A percentile compares a stretch with the other conserved stretches of the same genome.
phyloP scores from a whole-genome alignment of 441 rosid species.

The Jatropha multifida region DNA sequence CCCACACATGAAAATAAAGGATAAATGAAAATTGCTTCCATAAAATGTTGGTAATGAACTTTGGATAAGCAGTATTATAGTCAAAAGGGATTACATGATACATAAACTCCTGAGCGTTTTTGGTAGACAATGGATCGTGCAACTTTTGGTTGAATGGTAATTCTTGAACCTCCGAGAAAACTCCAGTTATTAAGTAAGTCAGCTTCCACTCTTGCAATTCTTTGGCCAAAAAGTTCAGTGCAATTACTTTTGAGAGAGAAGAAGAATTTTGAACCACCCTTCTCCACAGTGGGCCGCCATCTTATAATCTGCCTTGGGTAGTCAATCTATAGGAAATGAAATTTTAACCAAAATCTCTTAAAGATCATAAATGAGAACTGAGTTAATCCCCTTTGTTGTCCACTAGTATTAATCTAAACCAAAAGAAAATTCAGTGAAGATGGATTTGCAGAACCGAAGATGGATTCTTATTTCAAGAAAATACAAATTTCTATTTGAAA shows the following conservation, averaged over 20 bases:
- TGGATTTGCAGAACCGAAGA: slow-evolving; percentile 16
- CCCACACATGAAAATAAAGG: neutral
- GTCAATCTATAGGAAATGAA: slow-evolving; percentile 40
- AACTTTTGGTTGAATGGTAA: slow-evolving; percentile 31
- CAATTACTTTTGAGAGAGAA: slow-evolving; percentile 29
- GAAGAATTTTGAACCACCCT: slow-evolving; percentile 26
- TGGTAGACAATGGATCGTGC: slow-evolving; percentile 24
- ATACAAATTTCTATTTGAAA: slow-evolving; percentile 5
- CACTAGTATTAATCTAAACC: neutral
- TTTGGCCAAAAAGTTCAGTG: slow-evolving; percentile 31
- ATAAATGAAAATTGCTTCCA: neutral
- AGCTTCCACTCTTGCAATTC: slow-evolving; percentile 32
- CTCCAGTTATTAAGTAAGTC: slow-evolving; percentile 43
- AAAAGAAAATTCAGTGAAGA: neutral
- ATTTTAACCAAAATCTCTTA: slow-evolving; percentile 21
- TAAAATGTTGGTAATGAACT: neutral
- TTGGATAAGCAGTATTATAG: neutral
- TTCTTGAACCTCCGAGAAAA: slow-evolving; percentile 59
- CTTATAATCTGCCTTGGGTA: slow-evolving; percentile 30
- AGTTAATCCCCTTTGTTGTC: neutral
- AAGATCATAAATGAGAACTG: slow-evolving; percentile 7
- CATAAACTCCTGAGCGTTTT: slow-evolving; percentile 41
- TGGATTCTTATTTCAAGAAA: neutral
- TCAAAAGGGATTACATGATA: slow-evolving; percentile 63
- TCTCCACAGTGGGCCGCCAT: slow-evolving; percentile 22